A percentile compares a stretch with the other conserved stretches of the same genome.
These are phyloP conservation scores for Arachis hypogaea DNA, from an alignment of 306 rosid genomes.

Conservation along the genomic window DNA sequence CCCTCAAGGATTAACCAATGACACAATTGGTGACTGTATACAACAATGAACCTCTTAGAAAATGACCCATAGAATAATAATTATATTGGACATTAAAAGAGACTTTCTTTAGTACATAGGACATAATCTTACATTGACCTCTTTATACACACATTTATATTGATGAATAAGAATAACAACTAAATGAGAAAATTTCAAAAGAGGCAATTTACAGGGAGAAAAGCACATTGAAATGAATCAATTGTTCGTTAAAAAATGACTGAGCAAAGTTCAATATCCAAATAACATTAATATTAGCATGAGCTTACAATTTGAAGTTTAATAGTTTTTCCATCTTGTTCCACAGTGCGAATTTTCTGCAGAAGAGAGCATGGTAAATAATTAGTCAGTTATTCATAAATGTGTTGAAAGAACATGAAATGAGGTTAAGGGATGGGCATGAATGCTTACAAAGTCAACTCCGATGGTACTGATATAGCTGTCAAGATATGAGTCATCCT, in stretches of 20 bases:
- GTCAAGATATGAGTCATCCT: constrained; percentile 99
- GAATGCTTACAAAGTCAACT: constrained; percentile 91
- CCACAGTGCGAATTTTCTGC: constrained; percentile 96
- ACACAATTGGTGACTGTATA: constrained; percentile 22
- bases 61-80: constrained; percentile 5
- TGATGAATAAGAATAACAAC: constrained; percentile 1
- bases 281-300: constrained; percentile 15
- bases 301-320: constrained; percentile 87
- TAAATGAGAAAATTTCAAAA: constrained; percentile 7
- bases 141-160: constrained; percentile 14
- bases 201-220: constrained; percentile 25
- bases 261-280: constrained; percentile 17
- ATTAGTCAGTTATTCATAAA: constrained; percentile 22
- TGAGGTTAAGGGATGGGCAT: not conserved
- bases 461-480: constrained; percentile 99
- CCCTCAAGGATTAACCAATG: constrained; percentile 18
- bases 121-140: constrained; percentile 7
- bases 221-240: not conserved
- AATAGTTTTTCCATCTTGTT: constrained; percentile 91
- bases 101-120: constrained; percentile 7
- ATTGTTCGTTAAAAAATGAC: not conserved
- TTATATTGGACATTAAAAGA: not conserved
- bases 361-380: constrained; percentile 25
- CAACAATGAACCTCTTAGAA: constrained; percentile 11
- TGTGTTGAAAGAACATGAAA: constrained; percentile 5